Conservation (phyloP, 106 monocot genomes). For the Iris macrosiphon region DNA sequence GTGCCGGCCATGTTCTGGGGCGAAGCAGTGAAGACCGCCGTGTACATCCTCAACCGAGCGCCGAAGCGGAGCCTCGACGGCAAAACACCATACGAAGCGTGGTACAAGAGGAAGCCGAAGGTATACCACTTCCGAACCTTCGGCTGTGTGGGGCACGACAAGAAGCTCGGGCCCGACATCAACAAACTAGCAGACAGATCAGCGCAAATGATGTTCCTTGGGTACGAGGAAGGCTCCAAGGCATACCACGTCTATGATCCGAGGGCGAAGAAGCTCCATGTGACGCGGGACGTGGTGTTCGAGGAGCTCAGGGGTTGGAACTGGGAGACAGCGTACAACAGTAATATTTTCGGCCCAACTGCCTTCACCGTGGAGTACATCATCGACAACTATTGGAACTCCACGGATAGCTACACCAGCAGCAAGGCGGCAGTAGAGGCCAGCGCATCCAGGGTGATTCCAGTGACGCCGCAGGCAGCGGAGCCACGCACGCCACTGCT, state of each 20-base stretch:
- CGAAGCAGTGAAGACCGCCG: slow-evolving; percentile 6
- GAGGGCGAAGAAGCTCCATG: not conserved
- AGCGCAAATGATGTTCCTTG: slow-evolving; percentile 3
- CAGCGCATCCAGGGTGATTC: no score
- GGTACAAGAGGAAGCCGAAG: not conserved
- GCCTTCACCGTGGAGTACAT: no score
- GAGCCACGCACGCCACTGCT: not conserved
- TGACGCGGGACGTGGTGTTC: slow-evolving; percentile 8
- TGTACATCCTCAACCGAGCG: slow-evolving; percentile 1
- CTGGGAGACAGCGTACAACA: not conserved
- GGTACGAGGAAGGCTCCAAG: slow-evolving; percentile 8
- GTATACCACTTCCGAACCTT: slow-evolving; percentile 15
- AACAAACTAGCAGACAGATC: slow-evolving; percentile 8
- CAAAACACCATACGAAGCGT: not conserved
- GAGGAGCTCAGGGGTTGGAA: slow-evolving; percentile 8
- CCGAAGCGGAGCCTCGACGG: slow-evolving; percentile 1
- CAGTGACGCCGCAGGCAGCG: no score
- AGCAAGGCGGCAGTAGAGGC: no score
- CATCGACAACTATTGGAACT: not conserved
- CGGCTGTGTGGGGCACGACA: slow-evolving; percentile 8
- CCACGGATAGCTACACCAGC: not conserved
- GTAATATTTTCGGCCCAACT: not conserved
- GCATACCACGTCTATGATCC: slow-evolving; percentile 6
- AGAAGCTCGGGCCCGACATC: not conserved
- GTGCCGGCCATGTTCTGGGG: slow-evolving; percentile 2